phyloP scores from a whole-genome alignment of 139 green algal genomes.

The Eudorina sp. region DNA sequence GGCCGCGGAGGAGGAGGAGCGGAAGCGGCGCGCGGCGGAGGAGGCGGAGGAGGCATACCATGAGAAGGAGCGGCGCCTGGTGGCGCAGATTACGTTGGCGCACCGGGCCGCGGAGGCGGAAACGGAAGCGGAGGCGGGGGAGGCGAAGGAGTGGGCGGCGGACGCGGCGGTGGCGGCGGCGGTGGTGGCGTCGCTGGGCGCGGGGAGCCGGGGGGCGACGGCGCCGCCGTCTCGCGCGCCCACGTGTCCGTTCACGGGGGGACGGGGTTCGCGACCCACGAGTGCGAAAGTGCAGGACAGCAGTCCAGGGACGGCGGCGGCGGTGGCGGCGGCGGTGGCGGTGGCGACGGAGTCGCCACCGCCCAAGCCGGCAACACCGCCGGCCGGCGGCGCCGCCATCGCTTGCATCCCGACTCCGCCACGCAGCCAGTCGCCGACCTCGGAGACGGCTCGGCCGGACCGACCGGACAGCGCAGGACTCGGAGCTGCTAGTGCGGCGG shows the following conservation, averaged over 20 bases:
- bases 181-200: background rate
- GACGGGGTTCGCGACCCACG: background rate
- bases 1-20: background rate
- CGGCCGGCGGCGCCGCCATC: background rate
- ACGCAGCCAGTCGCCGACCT: background rate
- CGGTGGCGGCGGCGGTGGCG: background rate
- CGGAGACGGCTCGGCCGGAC: background rate
- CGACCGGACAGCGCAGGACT: background rate
- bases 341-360: background rate
- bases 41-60: background rate
- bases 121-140: background rate
- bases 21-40: background rate
- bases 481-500: too few species aligned
- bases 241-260: conserved; percentile 32
- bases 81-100: conserved; percentile 14
- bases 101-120: background rate
- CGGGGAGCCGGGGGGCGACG: background rate
- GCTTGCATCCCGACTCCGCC: background rate
- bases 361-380: background rate
- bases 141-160: background rate
- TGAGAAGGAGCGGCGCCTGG: background rate
- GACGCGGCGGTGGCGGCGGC: conserved; percentile 10
- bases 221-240: background rate
- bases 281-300: too few species aligned
- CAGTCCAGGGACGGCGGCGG: background rate